Conservation (phyloP, 371 early-diverging fungal genomes). For the Mortierella sp. region DNA sequence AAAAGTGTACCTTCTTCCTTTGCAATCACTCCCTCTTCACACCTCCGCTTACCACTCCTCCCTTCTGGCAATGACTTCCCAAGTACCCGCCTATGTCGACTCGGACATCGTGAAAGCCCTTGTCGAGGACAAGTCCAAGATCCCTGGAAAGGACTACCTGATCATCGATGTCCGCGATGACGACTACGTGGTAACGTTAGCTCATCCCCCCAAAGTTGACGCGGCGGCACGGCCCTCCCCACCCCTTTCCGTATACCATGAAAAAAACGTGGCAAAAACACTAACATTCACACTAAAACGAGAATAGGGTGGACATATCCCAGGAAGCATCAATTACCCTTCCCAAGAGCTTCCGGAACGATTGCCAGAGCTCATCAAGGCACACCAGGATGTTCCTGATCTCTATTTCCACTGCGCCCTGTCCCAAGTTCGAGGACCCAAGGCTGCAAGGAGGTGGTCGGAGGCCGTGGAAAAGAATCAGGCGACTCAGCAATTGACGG, state of each 20-base stretch:
- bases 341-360: conserved; percentile 65
- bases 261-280: not conserved
- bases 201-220: not conserved
- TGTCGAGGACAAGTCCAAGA: conserved; percentile 63
- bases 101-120: conserved; percentile 67
- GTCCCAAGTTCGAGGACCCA: conserved; percentile 88
- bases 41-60: too few species aligned
- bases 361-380: conserved; percentile 58
- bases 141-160: conserved; percentile 74
- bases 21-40: conserved; percentile 10
- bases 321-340: conserved; percentile 80
- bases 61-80: too few species aligned
- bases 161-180: conserved; percentile 85
- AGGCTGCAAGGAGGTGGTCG: conserved; percentile 79
- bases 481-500: conserved; percentile 28
- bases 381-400: conserved; percentile 68
- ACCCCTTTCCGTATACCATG: too few species aligned
- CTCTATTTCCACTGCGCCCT: conserved; percentile 89
- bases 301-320: conserved; percentile 84
- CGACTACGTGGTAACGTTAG: conserved; percentile 69
- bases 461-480: conserved; percentile 57
- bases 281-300: too few species aligned
- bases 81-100: conserved; percentile 61
- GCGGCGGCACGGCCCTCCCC: too few species aligned
- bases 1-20: not conserved